Evolutionary conservation across 2,329 filamentous ascomycete genomes (phyloP).

Genomic region (Sporothrix variecibatus): DNA sequence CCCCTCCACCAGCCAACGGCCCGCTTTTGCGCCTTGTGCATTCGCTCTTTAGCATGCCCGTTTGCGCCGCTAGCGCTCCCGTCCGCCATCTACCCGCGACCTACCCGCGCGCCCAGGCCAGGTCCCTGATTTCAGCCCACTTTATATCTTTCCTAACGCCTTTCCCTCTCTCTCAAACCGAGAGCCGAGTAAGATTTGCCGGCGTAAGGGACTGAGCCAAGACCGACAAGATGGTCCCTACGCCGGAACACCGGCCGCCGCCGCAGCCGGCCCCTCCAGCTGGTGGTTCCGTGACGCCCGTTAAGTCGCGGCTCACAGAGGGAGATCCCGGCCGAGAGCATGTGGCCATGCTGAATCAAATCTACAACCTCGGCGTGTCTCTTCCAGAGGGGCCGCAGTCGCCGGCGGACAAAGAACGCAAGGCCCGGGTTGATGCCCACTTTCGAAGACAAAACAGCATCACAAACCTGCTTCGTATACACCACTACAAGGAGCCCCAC

Average conservation of each 20-base stretch:
- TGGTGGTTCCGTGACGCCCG: slow-evolving; percentile 28
- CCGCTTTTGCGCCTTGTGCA: background rate
- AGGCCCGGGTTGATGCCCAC: slow-evolving; percentile 26
- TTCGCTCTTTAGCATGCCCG: background rate
- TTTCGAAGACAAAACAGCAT: slow-evolving; percentile 33
- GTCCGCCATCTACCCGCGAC: slow-evolving; percentile 3
- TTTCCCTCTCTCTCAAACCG: background rate
- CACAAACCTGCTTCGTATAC: slow-evolving; percentile 31
- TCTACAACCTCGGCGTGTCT: slow-evolving; percentile 36
- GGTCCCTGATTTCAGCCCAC: background rate
- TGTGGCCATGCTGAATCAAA: slow-evolving; percentile 34
- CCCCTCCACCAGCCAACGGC: background rate
- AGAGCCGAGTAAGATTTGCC: background rate
- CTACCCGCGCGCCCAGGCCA: background rate
- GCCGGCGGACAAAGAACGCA: slow-evolving; percentile 30
- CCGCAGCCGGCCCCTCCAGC: background rate
- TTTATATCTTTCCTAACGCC: background rate
- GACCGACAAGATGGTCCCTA: slow-evolving; percentile 6
- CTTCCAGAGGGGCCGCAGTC: slow-evolving; percentile 32
- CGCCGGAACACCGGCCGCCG: background rate
- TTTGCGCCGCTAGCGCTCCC: slow-evolving; percentile 20
- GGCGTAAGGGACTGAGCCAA: background rate
- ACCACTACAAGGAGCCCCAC: slow-evolving; percentile 31
- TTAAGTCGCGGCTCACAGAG: slow-evolving; percentile 22
- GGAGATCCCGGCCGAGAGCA: slow-evolving; percentile 29